Base-by-base conservation (phyloP, 2,329 filamentous ascomycete genomes). In the Trichoderma gracile region DNA sequence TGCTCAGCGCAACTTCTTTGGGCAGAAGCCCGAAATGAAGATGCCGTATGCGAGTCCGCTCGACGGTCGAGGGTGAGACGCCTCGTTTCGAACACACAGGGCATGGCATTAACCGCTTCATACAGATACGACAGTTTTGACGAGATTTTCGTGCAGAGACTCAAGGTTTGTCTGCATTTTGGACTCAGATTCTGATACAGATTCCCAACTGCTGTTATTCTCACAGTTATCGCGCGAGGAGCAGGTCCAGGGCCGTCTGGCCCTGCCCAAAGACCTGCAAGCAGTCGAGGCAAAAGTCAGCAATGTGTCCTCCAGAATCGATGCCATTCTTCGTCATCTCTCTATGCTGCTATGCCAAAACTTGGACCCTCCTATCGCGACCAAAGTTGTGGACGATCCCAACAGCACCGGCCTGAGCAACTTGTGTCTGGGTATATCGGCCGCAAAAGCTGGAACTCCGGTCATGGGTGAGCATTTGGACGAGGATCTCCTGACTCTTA, bases 391-490 rank as follows among this genome's bases (percentile, higher is more conserved):
- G 21, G 53, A 55, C 38, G 23, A 55, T 43, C 53, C 53, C 0
- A 55, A 17, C 33, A 55, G 38, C 21, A 55, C 53, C 6, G 53
- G 53, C 25, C 38, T 55, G 17, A 55, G 53, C 10, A 55, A 55
- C 38, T 43, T 55, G 53, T 55, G 53, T 7, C 53, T 55, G 53
- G 53, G 53, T 43, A 55, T 55, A 55, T 55, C 53, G 14, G 19
- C 53, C 17, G 53, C 53, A 27, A 25, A 55, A 27, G 53, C 38
- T 43, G 53, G 53, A 27, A 55, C 53, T 1, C 38, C 53, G 21
- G 53, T 55, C 12, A 55, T 55, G 53, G 53, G 38, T 8, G 53
- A 55, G 21, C 53, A 55, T 43, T 55, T 55, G 53, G 53, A 55
- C 12, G 53, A 43, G 8, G 53, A 55, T 15, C 53, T 55, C 53